Percentiles rank a stretch among this genome's conserved stretches.
Conservation (phyloP, 2,329 filamentous ascomycete species). For the Fusarium marasasianum region DNA sequence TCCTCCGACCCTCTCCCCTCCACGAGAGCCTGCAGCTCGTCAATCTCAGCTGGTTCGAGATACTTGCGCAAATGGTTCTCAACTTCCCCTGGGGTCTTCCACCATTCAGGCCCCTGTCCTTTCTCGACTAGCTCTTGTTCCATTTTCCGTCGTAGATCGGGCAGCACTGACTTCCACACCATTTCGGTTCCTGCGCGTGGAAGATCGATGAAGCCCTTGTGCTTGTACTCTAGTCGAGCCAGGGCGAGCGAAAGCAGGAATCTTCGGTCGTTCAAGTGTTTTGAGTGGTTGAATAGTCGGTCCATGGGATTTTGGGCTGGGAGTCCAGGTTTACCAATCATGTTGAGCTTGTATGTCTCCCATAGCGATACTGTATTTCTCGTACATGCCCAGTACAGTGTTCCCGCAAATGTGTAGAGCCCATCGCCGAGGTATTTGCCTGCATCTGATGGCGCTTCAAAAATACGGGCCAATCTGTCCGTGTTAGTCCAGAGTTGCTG, state of each 20-base stretch:
- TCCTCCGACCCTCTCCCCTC: conserved; percentile 30
- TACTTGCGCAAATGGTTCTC: conserved; percentile 33
- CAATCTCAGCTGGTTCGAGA: conserved; percentile 22
- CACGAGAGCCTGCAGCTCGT: conserved; percentile 29
- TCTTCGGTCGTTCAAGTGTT: conserved; percentile 28
- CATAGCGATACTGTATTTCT: conserved; percentile 36
- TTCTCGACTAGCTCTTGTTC: conserved; percentile 22
- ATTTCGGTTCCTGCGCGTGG: not conserved
- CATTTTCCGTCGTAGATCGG: conserved; percentile 11
- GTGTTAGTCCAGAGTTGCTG: conserved; percentile 35
- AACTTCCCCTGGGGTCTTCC: conserved; percentile 36
- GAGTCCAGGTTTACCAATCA: not conserved
- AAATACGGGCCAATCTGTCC: conserved; percentile 38
- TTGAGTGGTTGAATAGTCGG: conserved; percentile 38
- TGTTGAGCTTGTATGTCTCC: conserved; percentile 30
- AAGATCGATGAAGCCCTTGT: conserved; percentile 32
- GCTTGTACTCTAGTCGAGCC: conserved; percentile 33
- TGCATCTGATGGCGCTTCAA: conserved; percentile 33
- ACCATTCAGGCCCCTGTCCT: conserved; percentile 31
- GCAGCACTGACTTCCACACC: not conserved
- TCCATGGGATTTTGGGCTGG: conserved; percentile 22
- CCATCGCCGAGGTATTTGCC: conserved; percentile 36
- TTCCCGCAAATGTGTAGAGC: conserved; percentile 34
- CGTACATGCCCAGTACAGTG: conserved; percentile 40
- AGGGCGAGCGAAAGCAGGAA: conserved; percentile 36